phyloP scores from a whole-genome alignment of 257 asterid genomes.

The Przewalskia tangutica region DNA sequence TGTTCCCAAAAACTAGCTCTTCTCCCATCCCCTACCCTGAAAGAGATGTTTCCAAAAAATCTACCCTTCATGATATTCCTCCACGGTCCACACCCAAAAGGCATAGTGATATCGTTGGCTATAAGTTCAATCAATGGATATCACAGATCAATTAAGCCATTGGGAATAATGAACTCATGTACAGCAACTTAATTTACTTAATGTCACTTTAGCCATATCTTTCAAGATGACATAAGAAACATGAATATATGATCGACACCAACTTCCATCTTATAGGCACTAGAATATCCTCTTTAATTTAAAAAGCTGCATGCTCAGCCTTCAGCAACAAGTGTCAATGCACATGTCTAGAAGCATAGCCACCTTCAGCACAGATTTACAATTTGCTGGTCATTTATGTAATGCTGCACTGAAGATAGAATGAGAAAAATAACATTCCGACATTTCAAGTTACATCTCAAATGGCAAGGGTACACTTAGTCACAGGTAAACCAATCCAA shows the following conservation, averaged over 20 bases:
- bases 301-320: not conserved
- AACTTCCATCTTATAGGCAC: not conserved
- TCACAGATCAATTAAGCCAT: not conserved
- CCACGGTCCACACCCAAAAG: too few species aligned
- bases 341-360: not conserved
- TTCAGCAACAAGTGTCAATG: not conserved
- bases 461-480: not conserved
- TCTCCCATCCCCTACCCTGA: too few species aligned
- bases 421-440: not conserved
- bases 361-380: constrained; percentile 1
- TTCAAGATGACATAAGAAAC: not conserved
- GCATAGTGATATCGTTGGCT: too few species aligned
- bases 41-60: too few species aligned
- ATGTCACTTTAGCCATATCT: not conserved
- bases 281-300: not conserved
- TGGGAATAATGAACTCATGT: not conserved
- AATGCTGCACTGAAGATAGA: not conserved
- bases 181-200: not conserved
- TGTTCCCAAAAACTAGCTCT: too few species aligned
- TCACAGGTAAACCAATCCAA: not conserved
- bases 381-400: not conserved
- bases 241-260: not conserved
- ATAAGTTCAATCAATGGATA: not conserved
- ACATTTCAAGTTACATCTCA: not conserved
- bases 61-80: too few species aligned